Base-by-base conservation (phyloP, 306 rosid genomes). In the Lathyrus tuberosus region DNA sequence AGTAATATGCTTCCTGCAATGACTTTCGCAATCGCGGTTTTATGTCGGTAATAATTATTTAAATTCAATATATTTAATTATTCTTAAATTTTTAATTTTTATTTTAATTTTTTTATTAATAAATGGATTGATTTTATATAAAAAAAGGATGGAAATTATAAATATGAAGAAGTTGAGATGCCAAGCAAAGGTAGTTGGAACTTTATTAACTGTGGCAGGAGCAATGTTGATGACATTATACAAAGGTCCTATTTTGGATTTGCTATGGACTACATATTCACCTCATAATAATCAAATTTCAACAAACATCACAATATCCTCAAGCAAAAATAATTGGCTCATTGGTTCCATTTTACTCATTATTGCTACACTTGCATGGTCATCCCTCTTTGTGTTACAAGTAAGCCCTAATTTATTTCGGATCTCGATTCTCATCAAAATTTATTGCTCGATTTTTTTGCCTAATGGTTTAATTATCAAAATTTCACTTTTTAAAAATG, bases 1-100 rank as follows among this genome's bases (percentile, higher is more conserved):
- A 92, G 93, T 85, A 92, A 92, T 81, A 56, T 90, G 76, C 91
- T 92, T 41, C 98, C 98, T 1, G 98, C 98, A 24, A 89, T 92
- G 91, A 89, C 98, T 10, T 92, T 92, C 68, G 79, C 84, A 14
- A 73, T 92, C 89, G 96, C 96, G 1, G 82, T 87, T 75, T 70
- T 92, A 74, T 92, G 79, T 87, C 20, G 98, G 98, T 92, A 83
- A n/a, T 20, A 2, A 57, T 26, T 30, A 4, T 3, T 11, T 11
- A 48, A 20, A 6, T 22, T 54, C 15, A 38, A 10, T 5, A 1
- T 28, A 28, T 28, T 20, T 52, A 20, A 44, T 4, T 44, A 0
- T 12, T 18, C 4, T 53, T 8, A 4, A 20, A 24, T 24, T 24
- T 24, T 24, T 2, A 20, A 20, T 20, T 20, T 20, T 10, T 20